Conservation (phyloP, 768 basidiomycete genomes). For the Xerocomellus dryophilus region DNA sequence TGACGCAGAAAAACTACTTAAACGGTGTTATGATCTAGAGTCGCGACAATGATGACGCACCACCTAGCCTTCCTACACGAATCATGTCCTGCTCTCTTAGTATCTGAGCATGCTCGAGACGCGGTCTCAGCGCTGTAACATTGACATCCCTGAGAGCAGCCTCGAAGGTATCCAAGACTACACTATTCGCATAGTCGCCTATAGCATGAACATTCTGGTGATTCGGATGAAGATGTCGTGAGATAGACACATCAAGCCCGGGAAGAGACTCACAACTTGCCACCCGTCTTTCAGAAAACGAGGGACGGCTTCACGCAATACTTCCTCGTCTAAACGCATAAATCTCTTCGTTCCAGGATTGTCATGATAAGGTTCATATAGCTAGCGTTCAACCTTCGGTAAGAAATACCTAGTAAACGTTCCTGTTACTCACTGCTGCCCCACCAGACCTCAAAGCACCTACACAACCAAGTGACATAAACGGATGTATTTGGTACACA, state of each 20-base stretch:
- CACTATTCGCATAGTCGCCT: conserved; percentile 82
- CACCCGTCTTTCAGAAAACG: conserved; percentile 77
- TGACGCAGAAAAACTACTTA: conserved; percentile 18
- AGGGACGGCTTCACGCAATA: conserved; percentile 57
- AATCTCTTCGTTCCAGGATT: conserved; percentile 73
- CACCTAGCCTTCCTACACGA: conserved; percentile 75
- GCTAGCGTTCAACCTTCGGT: conserved; percentile 34
- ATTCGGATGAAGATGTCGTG: neutral
- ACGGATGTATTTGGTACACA: neutral
- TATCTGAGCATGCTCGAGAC: conserved; percentile 91
- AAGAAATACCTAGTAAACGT: neutral
- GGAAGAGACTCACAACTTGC: conserved; percentile 72
- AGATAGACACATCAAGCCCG: neutral
- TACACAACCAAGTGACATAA: conserved; percentile 26
- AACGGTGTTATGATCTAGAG: neutral
- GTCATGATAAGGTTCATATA: conserved; percentile 81
- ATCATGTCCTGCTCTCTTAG: conserved; percentile 72
- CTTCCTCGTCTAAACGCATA: conserved; percentile 65
- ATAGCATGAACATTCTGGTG: conserved; percentile 82
- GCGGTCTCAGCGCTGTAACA: conserved; percentile 64
- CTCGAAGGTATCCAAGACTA: conserved; percentile 84
- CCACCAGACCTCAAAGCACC: conserved; percentile 88
- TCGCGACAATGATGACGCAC: conserved; percentile 35
- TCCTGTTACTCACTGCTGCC: conserved; percentile 59
- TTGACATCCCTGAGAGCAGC: conserved; percentile 56